Base-by-base conservation (phyloP, 305 asterid species). In the Rubia peregrina region DNA sequence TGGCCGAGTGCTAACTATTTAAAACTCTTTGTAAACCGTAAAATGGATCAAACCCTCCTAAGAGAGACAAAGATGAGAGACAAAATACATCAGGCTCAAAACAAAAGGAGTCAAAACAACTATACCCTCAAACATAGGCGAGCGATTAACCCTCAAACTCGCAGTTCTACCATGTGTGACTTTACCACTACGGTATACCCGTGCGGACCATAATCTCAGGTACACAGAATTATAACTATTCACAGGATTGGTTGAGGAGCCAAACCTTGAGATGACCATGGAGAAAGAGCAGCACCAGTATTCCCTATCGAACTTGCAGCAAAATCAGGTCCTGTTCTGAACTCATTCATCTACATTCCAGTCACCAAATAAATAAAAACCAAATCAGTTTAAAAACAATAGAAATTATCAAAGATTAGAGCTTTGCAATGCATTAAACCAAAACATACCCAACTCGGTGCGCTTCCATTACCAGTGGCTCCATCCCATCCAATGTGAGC, bases 401-500 rank as follows among this genome's bases (percentile, higher is more conserved):
- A 19, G 13, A 21, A 56, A 56, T 56, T 9, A n/a, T 56, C 22
- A 30, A 4, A 13, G 61, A 40, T 17, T 26, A 55, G 73, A 6
- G 69, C 94, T 68, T 3, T 22, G 1, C 40, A 61, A 22, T 8
- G 14, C 12, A 17, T 51, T 51, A 7, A 67, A 55, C 42, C 33
- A 68, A 75, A 7, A 69, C 96, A 71, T 84, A 90, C 98, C 98
- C 98, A 92, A 84, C 81, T 85, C 17, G 98, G 98, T 0, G 96
- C 93, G 70, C 67, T 75, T 57, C 97, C 96, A 51, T 95, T 76
- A 22, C 33, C 62, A 9, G 33, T 10, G 36, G 84, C 77, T 65
- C 96, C 96, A 73, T 92, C 98, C 93, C 96, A 92, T 53, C 98
- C 98, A 69, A 92, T 89, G 79, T 92, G 98, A 22, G 96, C 94